These are phyloP conservation scores for Hansenula sp. DNA, from an alignment of 1,139 yeast genomes.

Conservation along the genomic window DNA sequence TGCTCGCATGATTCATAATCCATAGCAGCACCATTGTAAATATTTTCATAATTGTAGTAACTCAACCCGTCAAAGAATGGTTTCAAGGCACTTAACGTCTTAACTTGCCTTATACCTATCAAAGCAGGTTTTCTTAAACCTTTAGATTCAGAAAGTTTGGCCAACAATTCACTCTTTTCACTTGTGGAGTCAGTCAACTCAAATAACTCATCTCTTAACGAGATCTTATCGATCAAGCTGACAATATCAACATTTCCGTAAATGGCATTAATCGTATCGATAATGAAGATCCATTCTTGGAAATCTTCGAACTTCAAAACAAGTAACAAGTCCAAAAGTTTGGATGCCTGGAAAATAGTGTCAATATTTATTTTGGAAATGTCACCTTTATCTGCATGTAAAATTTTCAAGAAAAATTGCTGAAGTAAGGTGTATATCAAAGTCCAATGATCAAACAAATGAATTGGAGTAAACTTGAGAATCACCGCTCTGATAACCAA, in stretches of 20 bases:
- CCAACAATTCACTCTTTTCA: conserved; percentile 8
- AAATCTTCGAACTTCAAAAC: conserved; percentile 74
- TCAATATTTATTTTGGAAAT: conserved; percentile 36
- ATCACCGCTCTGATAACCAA: conserved; percentile 59
- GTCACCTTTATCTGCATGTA: conserved; percentile 30
- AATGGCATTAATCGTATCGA: conserved; percentile 65
- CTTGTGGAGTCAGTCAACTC: conserved; percentile 4
- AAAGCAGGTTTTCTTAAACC: conserved; percentile 40
- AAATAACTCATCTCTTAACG: conserved; percentile 22
- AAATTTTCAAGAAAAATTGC: conserved; percentile 42
- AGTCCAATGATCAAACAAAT: conserved; percentile 70
- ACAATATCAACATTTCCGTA: conserved; percentile 30
- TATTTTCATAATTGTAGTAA: conserved; percentile 67
- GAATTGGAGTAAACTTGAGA: conserved; percentile 57
- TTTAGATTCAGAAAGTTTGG: conserved; percentile 11
- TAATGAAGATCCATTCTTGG: conserved; percentile 81
- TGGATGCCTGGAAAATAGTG: conserved; percentile 56
- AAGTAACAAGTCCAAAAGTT: conserved; percentile 70
- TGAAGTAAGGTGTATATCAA: conserved; percentile 59
- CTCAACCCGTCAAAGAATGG: conserved; percentile 71
- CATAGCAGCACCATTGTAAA: conserved; percentile 49
- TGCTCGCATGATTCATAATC: conserved; percentile 46
- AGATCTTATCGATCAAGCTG: conserved; percentile 35
- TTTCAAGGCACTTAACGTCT: conserved; percentile 48
- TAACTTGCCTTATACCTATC: conserved; percentile 37